Percentiles rank a stretch among this genome's conserved stretches.
phyloP scores from a whole-genome alignment of 139 green algal genomes.

The Coccomyxa sp. region DNA sequence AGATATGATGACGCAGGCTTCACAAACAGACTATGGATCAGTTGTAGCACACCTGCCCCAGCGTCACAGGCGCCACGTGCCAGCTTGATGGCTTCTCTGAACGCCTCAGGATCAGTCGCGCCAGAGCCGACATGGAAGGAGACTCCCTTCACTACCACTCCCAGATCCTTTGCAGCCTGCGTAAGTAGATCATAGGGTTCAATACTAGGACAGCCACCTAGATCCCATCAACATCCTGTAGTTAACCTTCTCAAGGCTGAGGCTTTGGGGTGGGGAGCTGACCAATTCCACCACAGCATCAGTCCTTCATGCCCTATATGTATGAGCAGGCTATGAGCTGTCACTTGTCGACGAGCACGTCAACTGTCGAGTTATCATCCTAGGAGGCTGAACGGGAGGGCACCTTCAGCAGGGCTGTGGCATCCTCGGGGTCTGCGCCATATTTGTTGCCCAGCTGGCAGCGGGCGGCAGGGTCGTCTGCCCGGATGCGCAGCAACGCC shows the following conservation, averaged over 20 bases:
- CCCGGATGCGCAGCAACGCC: constrained; percentile 70
- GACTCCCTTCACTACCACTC: constrained; percentile 79
- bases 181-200: too few relatives aligned
- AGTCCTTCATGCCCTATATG: neutral
- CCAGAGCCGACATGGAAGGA: constrained; percentile 95
- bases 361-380: neutral
- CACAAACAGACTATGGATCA: neutral
- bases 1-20: neutral
- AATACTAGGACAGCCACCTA: neutral
- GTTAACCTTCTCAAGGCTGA: neutral
- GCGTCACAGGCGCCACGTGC: constrained; percentile 19
- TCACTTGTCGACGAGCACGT: neutral
- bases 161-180: constrained; percentile 14
- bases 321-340: neutral
- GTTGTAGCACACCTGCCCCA: neutral
- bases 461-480: constrained; percentile 61
- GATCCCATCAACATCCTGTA: neutral
- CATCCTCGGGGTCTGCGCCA: constrained; percentile 67
- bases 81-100: constrained; percentile 63
- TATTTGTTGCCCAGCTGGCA: constrained; percentile 78
- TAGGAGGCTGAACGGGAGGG: neutral
- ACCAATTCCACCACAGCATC: neutral
- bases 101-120: constrained; percentile 75
- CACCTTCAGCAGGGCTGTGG: constrained; percentile 23
- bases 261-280: neutral